Base-by-base conservation (phyloP, 768 basidiomycete species). In the Rhizopogon sp. region DNA sequence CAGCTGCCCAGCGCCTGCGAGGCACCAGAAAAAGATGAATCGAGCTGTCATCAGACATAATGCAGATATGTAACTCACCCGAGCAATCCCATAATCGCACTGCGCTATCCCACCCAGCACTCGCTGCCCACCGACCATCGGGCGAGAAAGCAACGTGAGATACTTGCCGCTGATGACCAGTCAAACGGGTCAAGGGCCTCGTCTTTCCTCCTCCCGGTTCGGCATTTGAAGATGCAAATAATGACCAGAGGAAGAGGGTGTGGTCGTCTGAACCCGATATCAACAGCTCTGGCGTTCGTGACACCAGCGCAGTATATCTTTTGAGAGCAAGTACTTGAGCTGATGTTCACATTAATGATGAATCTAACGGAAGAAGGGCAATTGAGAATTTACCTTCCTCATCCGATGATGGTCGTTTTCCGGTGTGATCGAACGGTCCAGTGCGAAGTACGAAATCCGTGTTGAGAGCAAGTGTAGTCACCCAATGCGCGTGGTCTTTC, bases 401-500 rank as follows among this genome's bases (percentile, higher is more conserved):
- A 53, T 96, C 90, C 6, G 87, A 87, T 6, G 79, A 72, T 0
- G 93, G 89, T 53, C 78, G 79, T 70, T 90, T 94, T 43, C 81
- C 82, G 1, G 79, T 88, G 61, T 97, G 91, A 67, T 98, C 94
- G 63, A 90, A 98, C 0, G 96, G 94, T 0, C 96, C 96, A 0
- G 96, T 98, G 20, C 95, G 86, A 4, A 97, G 79, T 29, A 96
- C 84, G 64, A 95, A 97, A 67, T 99, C 96, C 9, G 95, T 95
- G 69, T 94, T 96, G 53, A 98, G 78, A 3, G 97, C 85, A 43
- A 99, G 82, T 0, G 94, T 98, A 17, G 94, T 99, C 7, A 99
- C 97, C 96, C 96, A 98, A 65, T 99, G 97, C 0, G 95, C 97
- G 62, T 99, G 96, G 58, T 98, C 94, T 69, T 91, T 93, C 28